Evolutionary conservation across 2,329 filamentous ascomycete genomes (phyloP).

Genomic region (Westerdykella aurantiaca): DNA sequence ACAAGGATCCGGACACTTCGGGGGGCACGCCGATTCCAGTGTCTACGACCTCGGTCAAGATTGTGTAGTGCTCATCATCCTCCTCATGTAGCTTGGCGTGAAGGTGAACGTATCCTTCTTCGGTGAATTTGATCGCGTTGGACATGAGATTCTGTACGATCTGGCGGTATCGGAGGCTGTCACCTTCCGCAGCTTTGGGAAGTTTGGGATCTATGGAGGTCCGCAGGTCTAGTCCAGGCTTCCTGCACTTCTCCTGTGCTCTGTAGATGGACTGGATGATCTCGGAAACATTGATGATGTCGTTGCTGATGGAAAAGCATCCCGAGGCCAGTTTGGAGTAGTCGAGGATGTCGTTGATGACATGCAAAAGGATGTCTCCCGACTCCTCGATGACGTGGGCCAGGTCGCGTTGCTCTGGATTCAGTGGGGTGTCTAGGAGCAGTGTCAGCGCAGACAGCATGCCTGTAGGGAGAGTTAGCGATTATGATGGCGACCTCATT

Average conservation of each 20-base stretch:
- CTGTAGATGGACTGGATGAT: conserved; percentile 48
- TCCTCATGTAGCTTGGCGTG: conserved; percentile 39
- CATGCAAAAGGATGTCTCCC: conserved; percentile 52
- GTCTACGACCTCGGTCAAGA: conserved; percentile 51
- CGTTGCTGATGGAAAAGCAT: conserved; percentile 52
- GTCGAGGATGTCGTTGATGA: conserved; percentile 63
- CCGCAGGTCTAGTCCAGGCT: conserved; percentile 45
- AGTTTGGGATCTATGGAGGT: conserved; percentile 43
- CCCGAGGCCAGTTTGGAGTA: conserved; percentile 59
- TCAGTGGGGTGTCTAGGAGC: conserved; percentile 51
- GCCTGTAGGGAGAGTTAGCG: conserved; percentile 19
- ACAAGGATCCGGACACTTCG: conserved; percentile 44
- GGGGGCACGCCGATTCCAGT: conserved; percentile 51
- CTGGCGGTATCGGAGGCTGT: conserved; percentile 56
- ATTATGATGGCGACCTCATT: neutral
- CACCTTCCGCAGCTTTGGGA: conserved; percentile 49
- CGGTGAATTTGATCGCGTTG: conserved; percentile 59
- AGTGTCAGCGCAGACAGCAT: conserved; percentile 56
- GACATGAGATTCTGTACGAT: conserved; percentile 57
- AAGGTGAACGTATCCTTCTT: conserved; percentile 49
- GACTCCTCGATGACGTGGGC: conserved; percentile 56
- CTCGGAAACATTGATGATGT: conserved; percentile 46
- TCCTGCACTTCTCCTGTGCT: conserved; percentile 45
- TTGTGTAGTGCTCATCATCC: conserved; percentile 40
- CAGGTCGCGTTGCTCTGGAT: conserved; percentile 51